Percentiles rank a stretch among this genome's conserved stretches.
These are phyloP conservation scores for Globisporangium uncinulatum DNA, from an alignment of 352 stramenopile species.

Conservation along the genomic window DNA sequence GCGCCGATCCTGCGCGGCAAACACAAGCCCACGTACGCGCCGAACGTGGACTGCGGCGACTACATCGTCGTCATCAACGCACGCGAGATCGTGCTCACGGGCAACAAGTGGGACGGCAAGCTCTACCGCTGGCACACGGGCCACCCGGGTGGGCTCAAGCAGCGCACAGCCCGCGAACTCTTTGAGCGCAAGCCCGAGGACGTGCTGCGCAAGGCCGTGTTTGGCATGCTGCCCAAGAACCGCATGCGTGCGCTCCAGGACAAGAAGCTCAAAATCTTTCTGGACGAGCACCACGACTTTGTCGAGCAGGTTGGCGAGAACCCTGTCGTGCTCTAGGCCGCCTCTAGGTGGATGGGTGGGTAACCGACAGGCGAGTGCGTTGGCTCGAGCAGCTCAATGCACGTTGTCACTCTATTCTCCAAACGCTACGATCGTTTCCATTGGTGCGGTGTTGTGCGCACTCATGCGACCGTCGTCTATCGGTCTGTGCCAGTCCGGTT, in stretches of 20 bases:
- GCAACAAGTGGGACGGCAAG: constrained; percentile 97
- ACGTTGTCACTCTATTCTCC: background rate
- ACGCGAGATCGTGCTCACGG: constrained; percentile 93
- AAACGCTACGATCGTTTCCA: background rate
- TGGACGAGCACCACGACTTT: constrained; percentile 92
- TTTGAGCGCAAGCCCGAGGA: constrained; percentile 94
- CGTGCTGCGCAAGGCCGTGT: constrained; percentile 94
- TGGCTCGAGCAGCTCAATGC: background rate
- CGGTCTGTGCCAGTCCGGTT: no score
- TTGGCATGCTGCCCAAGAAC: constrained; percentile 98
- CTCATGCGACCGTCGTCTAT: no score
- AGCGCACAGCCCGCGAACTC: constrained; percentile 92
- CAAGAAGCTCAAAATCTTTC: constrained; percentile 97
- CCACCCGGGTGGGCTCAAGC: constrained; percentile 95
- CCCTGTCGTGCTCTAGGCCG: constrained; percentile 68
- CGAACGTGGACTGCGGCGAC: constrained; percentile 98
- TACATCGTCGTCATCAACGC: constrained; percentile 97
- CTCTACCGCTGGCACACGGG: constrained; percentile 98
- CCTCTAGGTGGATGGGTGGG: no score
- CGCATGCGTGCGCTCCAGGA: constrained; percentile 93
- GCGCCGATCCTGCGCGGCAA: constrained; percentile 96
- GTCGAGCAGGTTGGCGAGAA: constrained; percentile 81
- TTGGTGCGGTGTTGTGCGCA: no score
- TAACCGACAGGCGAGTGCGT: background rate
- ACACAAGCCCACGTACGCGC: constrained; percentile 98